These are phyloP conservation scores for Ceriops tagal DNA, from an alignment of 345 rosid species.

Conservation along the genomic window DNA sequence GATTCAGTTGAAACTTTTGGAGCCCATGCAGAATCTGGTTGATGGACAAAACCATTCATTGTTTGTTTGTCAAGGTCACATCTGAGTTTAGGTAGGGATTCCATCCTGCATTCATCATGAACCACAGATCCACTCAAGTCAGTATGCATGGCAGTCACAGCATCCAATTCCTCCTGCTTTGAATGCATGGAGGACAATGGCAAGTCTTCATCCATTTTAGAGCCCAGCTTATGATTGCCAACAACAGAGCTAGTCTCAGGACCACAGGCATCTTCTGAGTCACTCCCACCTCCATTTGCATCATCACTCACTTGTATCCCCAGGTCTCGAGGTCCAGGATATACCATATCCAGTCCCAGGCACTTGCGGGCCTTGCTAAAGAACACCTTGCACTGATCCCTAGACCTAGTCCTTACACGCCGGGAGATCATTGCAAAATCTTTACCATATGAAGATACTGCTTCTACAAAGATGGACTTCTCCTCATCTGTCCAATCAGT, in stretches of 20 bases:
- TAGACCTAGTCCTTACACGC: constrained; percentile 63
- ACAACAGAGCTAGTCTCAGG: constrained; percentile 47
- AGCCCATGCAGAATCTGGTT: constrained; percentile 21
- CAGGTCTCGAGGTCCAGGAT: constrained; percentile 34
- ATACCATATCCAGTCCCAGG: constrained; percentile 74
- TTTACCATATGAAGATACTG: constrained; percentile 72
- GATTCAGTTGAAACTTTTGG: constrained; percentile 30
- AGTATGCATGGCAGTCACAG: constrained; percentile 26
- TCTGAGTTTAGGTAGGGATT: constrained; percentile 15
- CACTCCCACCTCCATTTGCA: constrained; percentile 71
- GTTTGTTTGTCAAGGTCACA: constrained; percentile 21
- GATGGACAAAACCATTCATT: constrained; percentile 28
- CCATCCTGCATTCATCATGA: constrained; percentile 29
- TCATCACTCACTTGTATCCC: constrained; percentile 52
- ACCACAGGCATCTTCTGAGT: constrained; percentile 58
- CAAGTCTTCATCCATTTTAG: constrained; percentile 38
- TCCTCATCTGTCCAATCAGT: constrained; percentile 92
- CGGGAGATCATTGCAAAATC: constrained; percentile 72
- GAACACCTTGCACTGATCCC: constrained; percentile 85
- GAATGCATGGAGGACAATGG: constrained; percentile 26
- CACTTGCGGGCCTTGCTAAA: constrained; percentile 91
- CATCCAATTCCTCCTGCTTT: constrained; percentile 34
- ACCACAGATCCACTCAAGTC: constrained; percentile 32
- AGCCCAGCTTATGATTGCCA: constrained; percentile 40
- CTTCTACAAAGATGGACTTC: constrained; percentile 64